Percentiles rank a stretch among this genome's conserved stretches.
Evolutionary conservation across 163 green algal species (phyloP).

Genomic region (Coccomyxa subellipsoidea): DNA sequence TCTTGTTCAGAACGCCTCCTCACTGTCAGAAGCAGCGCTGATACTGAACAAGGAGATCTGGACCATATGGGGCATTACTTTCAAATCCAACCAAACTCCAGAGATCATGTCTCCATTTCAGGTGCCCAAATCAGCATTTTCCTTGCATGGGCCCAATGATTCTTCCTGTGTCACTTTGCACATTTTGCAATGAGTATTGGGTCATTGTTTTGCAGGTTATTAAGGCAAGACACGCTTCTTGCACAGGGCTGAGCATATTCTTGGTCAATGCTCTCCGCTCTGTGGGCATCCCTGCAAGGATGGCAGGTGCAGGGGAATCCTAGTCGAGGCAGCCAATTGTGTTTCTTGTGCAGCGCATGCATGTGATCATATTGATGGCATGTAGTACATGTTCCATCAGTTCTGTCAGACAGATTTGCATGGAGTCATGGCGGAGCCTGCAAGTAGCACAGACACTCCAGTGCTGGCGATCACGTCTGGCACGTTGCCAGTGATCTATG

Average conservation of each 20-base stretch:
- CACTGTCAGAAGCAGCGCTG: conserved; percentile 1
- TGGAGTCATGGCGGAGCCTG: too few relatives aligned
- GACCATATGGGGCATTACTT: conserved; percentile 43
- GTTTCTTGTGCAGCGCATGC: too few relatives aligned
- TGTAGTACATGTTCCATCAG: too few relatives aligned
- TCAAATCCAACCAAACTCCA: conserved; percentile 46
- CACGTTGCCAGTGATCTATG: too few relatives aligned
- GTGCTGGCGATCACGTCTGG: too few relatives aligned
- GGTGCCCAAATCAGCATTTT: background rate
- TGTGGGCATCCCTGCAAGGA: conserved; percentile 53
- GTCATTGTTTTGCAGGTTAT: conserved; percentile 44
- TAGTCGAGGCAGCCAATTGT: too few relatives aligned
- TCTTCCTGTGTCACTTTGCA: too few relatives aligned
- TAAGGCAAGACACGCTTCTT: conserved; percentile 46
- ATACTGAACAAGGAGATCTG: conserved; percentile 8
- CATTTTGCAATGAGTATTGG: too few relatives aligned
- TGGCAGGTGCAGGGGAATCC: conserved; percentile 39
- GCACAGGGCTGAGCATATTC: conserved; percentile 66
- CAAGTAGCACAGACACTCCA: too few relatives aligned
- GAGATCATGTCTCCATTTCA: conserved; percentile 55
- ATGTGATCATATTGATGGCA: too few relatives aligned
- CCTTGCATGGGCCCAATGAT: too few relatives aligned
- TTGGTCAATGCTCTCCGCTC: conserved; percentile 51
- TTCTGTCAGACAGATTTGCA: too few relatives aligned
- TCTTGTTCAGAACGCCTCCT: background rate